phyloP scores from a whole-genome alignment of 495 filamentous ascomycete genomes.

The Penicillium daleae region DNA sequence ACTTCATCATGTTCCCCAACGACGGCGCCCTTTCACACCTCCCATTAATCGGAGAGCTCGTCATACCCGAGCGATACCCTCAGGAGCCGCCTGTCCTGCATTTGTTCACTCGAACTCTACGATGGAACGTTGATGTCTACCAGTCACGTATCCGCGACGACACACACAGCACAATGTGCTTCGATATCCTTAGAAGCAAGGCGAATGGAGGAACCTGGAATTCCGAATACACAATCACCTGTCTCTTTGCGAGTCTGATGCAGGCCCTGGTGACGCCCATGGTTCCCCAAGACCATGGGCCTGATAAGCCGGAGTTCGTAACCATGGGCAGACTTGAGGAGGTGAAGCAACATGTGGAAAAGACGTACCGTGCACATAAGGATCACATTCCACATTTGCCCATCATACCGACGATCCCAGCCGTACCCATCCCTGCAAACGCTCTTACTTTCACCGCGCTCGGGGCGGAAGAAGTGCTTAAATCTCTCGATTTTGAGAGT shows the following conservation, averaged over 20 bases:
- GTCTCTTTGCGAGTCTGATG: conserved; percentile 18
- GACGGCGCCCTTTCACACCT: conserved; percentile 17
- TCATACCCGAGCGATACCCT: conserved; percentile 13
- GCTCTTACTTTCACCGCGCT: conserved; percentile 5
- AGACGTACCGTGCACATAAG: not conserved
- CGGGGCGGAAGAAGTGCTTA: not conserved
- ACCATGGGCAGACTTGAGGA: conserved; percentile 7
- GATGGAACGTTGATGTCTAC: conserved; percentile 9
- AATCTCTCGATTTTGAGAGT: conserved; percentile 6
- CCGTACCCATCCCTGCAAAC: conserved; percentile 4
- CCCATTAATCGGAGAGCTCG: conserved; percentile 16
- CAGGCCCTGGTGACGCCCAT: conserved; percentile 13
- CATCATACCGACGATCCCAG: not conserved
- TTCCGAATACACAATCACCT: conserved; percentile 13
- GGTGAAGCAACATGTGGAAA: not conserved
- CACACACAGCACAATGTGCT: conserved; percentile 14
- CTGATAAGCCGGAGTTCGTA: conserved; percentile 8
- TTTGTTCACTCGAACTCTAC: conserved; percentile 7
- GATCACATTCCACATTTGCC: not conserved
- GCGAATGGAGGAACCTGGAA: conserved; percentile 8
- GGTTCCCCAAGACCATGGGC: conserved; percentile 7
- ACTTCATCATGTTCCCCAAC: conserved; percentile 18
- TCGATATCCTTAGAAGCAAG: conserved; percentile 10
- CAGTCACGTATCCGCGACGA: not conserved
- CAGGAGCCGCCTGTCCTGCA: conserved; percentile 10